Base-by-base conservation (phyloP, 345 rosid genomes). In the Luvunga scandens region DNA sequence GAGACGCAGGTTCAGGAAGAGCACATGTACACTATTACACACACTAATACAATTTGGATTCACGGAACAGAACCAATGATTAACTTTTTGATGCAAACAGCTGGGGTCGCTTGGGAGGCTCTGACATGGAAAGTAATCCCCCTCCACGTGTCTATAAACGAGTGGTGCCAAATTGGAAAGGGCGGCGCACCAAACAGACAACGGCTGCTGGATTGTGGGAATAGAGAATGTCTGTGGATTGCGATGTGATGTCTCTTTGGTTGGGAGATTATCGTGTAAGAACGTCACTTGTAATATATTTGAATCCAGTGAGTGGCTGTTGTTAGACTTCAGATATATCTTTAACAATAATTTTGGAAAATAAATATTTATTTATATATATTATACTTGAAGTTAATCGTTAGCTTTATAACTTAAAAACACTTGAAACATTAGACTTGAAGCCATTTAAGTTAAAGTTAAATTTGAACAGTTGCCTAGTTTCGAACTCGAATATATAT, bases 151-250 rank as follows among this genome's bases (percentile, higher is more conserved):
- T 80, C 84, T 0, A 2, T 7, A 22, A 33, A 6, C 0, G 31
- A 73, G n/a, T 4, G 83, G 75, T 69, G 59, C 28, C 75, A 81
- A 48, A 33, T 83, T 84, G 77, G 75, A 30, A 82, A 86, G 98
- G 93, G 85, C 98, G 97, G 97, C 97, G 86, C 92, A 92, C 94
- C 90, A 85, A 88, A 87, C 90, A 82, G 85, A 84, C 80, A 84
- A 24, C 12, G 53, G 82, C 81, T 78, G 90, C 91, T 90, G 92
- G 94, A 83, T 88, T 83, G 78, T 78, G 78, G 88, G 87, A 77
- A 59, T 55, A 83, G 81, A 50, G 60, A 75, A 78, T 59, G 72
- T 72, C 30, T 72, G 30, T 55, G 36, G 18, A 25, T 14, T 21
- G 16, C 8, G 65, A 61, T 73, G 77, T 56, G 28, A 72, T 33